phyloP scores from a whole-genome alignment of 768 basidiomycete genomes.

The Tricholoma hemisulphureum region DNA sequence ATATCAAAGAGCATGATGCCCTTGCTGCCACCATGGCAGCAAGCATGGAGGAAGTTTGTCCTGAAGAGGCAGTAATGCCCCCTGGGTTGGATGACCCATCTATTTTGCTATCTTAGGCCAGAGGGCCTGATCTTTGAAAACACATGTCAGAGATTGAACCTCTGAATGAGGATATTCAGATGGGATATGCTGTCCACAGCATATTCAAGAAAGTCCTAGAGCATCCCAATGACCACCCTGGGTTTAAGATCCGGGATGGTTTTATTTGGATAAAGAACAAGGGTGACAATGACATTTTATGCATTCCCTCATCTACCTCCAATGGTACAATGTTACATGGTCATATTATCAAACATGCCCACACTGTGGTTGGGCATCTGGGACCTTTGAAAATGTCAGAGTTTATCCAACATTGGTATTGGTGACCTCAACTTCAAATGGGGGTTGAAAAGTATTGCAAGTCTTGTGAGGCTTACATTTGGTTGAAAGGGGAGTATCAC shows the following conservation, averaged over 20 bases:
- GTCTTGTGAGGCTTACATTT: neutral
- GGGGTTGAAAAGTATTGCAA: neutral
- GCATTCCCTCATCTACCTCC: slow-evolving; percentile 17
- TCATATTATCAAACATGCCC: slow-evolving; percentile 21
- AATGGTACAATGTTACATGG: slow-evolving; percentile 5
- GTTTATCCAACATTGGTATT: slow-evolving; percentile 27
- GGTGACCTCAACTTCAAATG: slow-evolving; percentile 16
- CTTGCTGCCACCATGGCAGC: too few relatives aligned
- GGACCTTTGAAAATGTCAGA: slow-evolving; percentile 23
- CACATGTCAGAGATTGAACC: too few relatives aligned
- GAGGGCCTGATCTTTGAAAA: too few relatives aligned
- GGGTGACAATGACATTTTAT: slow-evolving; percentile 10
- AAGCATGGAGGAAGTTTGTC: too few relatives aligned
- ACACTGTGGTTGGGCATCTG: too few relatives aligned
- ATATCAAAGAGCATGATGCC: too few relatives aligned
- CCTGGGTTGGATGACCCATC: too few relatives aligned
- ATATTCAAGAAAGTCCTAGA: too few relatives aligned
- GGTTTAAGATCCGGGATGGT: neutral
- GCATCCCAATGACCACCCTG: neutral
- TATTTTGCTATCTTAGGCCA: too few relatives aligned
- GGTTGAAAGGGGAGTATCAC: neutral
- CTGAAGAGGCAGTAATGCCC: too few relatives aligned
- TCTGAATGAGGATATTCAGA: too few relatives aligned
- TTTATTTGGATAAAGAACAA: slow-evolving; percentile 1
- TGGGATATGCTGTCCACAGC: neutral